Base-by-base conservation (phyloP, 2,329 filamentous ascomycete species). In the Penicillium sp. region DNA sequence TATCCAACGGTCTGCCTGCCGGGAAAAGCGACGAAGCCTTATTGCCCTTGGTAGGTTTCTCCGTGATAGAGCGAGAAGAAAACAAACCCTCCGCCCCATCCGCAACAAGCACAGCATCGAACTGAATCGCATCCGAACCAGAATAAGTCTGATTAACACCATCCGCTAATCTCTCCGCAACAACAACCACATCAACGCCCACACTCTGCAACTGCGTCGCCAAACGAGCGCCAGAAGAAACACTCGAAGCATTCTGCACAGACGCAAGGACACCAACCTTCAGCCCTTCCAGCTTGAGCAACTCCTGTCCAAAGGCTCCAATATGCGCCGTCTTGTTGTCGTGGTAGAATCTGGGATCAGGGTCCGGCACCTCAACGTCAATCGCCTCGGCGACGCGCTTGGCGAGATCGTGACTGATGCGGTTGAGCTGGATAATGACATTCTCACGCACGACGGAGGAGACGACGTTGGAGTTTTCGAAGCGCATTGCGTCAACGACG, bases 401-500 rank as follows among this genome's bases (percentile, higher is more conserved):
- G 3, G 88, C 87, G 9, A 91, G 72, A 61, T 89, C 85, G 67
- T 91, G 81, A 69, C 80, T 83, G 63, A 91, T 77, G 40, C 79
- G 81, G 77, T 91, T 91, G 10, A 91, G 80, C 67, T 91, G 87
- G 14, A 76, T 75, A 37, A 91, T 77, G 1, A 89, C 84, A 59
- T 89, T 90, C 60, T 82, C 72, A 72, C 85, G 85, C 14, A 91
- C 83, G 1, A 79, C 65, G 0, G 72, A 61, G 37, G 83, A 86
- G 61, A 78, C 75, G 29, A 91, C 63, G 13, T 88, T 81, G 19
- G 84, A 80, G 0, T 80, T 81, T 74, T 91, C 88, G 69, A 91
- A 90, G 24, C 88, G 85, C 51, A 91, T 84, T 0, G 87, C 87
- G 68, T 91, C 87, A 74, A 91, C 80, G 34, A 91, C 71, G 66